Conservation (phyloP, 306 rosid species). For the Prunus armeniaca region DNA sequence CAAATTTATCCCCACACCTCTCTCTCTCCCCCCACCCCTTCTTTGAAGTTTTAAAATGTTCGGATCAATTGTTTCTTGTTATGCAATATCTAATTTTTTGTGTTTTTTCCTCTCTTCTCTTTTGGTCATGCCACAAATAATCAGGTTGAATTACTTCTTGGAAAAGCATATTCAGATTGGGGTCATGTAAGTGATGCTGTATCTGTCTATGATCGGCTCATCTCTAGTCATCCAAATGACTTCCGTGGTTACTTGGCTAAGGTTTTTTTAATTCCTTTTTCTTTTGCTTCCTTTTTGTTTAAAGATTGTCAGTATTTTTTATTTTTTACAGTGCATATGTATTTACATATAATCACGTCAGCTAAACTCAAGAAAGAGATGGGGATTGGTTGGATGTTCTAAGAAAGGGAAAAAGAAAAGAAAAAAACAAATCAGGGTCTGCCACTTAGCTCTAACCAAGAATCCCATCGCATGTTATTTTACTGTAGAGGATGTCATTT, state of each 20-base stretch:
- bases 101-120: neutral
- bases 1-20: neutral
- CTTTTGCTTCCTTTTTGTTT: neutral
- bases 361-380: neutral
- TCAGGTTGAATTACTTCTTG: conserved; percentile 95
- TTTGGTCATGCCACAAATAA: conserved; percentile 12
- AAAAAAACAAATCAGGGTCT: neutral
- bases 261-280: conserved; percentile 35
- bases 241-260: conserved; percentile 96
- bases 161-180: conserved; percentile 94
- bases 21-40: neutral
- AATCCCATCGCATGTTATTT: neutral
- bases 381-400: neutral
- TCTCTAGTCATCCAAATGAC: conserved; percentile 69
- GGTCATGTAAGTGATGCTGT: conserved; percentile 90
- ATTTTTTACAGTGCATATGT: neutral
- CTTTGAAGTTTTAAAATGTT: neutral
- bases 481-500: neutral
- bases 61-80: conserved; percentile 1
- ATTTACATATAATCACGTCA: neutral
- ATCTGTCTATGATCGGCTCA: conserved; percentile 76
- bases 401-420: neutral
- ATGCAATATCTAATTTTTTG: conserved; percentile 6
- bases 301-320: neutral
- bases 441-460: neutral